phyloP scores from a whole-genome alignment of 2,329 filamentous ascomycete genomes.

The Pseudocercospora fijiensis region DNA sequence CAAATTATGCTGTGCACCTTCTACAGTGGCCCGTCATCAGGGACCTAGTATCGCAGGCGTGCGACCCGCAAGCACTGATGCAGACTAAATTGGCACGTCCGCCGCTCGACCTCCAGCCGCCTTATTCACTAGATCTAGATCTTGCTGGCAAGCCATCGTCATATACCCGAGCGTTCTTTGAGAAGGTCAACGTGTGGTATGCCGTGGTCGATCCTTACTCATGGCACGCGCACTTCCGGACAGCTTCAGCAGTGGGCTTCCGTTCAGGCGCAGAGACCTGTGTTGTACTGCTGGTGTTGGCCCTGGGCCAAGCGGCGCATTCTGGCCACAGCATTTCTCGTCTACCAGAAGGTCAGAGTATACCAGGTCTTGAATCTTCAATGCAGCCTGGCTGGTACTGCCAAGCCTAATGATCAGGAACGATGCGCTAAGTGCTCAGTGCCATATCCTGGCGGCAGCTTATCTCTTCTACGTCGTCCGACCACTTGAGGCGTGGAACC shows the following conservation, averaged over 20 bases:
- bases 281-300: constrained; percentile 74
- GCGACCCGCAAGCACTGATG: constrained; percentile 77
- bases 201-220: constrained; percentile 80
- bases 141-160: constrained; percentile 52
- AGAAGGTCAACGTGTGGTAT: constrained; percentile 80
- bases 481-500: constrained; percentile 78
- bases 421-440: constrained; percentile 74
- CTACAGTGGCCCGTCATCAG: constrained; percentile 79
- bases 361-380: constrained; percentile 78
- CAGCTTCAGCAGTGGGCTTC: constrained; percentile 72
- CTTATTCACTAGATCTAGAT: constrained; percentile 42
- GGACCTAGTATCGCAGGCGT: constrained; percentile 71
- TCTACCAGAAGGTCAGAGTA: constrained; percentile 66
- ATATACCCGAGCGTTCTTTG: constrained; percentile 78
- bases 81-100: constrained; percentile 79
- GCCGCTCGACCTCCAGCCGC: constrained; percentile 61
- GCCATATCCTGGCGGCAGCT: constrained; percentile 75
- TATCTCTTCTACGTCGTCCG: constrained; percentile 81
- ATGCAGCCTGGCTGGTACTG: constrained; percentile 74
- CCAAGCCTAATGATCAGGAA: constrained; percentile 78
- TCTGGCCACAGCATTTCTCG: constrained; percentile 70
- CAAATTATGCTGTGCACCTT: constrained; percentile 74
- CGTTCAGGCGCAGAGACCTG: constrained; percentile 78
- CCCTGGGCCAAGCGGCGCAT: constrained; percentile 73
- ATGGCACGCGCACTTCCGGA: constrained; percentile 73